Percentiles rank a stretch among this genome's conserved stretches.
Evolutionary conservation across 2,329 filamentous ascomycete species (phyloP).

Genomic region (Chaetomiaceae sp.): DNA sequence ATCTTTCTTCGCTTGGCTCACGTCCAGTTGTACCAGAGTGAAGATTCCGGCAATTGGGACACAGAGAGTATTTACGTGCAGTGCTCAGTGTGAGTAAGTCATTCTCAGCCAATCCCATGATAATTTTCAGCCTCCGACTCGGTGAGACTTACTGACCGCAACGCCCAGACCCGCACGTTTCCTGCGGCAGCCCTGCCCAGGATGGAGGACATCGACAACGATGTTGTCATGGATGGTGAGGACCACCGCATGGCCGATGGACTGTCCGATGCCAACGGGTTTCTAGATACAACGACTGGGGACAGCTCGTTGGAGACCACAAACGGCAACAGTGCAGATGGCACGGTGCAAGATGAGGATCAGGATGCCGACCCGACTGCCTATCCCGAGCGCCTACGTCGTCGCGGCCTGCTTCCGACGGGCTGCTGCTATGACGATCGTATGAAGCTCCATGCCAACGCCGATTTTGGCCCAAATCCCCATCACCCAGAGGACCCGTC

Average conservation of each 20-base stretch:
- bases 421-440: constrained; percentile 86
- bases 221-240: constrained; percentile 36
- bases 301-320: constrained; percentile 18
- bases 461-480: constrained; percentile 64
- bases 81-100: too few relatives aligned
- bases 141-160: too few relatives aligned
- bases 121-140: too few relatives aligned
- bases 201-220: constrained; percentile 24
- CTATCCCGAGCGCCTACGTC: constrained; percentile 31
- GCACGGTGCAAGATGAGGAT: constrained; percentile 33
- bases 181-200: constrained; percentile 8
- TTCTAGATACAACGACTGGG: constrained; percentile 31
- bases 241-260: constrained; percentile 38
- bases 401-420: constrained; percentile 55
- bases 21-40: too few relatives aligned
- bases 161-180: too few relatives aligned
- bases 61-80: too few relatives aligned
- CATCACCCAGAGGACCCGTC: constrained; percentile 92
- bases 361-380: constrained; percentile 28
- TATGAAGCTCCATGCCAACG: constrained; percentile 93
- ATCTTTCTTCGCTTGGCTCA: too few relatives aligned
- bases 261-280: constrained; percentile 33
- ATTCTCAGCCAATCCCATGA: too few relatives aligned
- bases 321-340: constrained; percentile 22
- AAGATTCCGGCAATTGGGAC: too few relatives aligned